phyloP scores from a whole-genome alignment of 2,329 filamentous ascomycete species.

The Diaporthe longicolla region DNA sequence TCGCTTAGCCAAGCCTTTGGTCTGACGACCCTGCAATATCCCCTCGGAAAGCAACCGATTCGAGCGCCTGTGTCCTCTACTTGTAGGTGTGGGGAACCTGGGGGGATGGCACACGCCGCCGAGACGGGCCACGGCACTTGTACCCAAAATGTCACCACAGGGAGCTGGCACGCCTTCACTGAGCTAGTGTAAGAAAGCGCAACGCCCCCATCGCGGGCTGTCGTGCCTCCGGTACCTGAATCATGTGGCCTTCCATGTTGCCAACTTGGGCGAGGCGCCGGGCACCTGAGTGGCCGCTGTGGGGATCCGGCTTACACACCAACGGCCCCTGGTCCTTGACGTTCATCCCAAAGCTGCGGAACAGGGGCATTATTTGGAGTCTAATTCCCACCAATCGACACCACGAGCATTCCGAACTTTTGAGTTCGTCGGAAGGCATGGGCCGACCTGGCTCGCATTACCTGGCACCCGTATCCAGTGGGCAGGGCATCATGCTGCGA shows the following conservation, averaged over 20 bases:
- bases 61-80: not conserved
- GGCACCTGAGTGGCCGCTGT: constrained; percentile 26
- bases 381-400: constrained; percentile 30
- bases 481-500: not conserved
- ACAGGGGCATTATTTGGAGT: not conserved
- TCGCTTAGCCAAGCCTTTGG: not conserved
- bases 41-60: constrained; percentile 2
- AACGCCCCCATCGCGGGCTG: not conserved
- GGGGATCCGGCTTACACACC: not conserved
- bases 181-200: not conserved
- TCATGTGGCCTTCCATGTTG: constrained; percentile 10
- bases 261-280: constrained; percentile 7
- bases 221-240: constrained; percentile 12
- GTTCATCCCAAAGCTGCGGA: constrained; percentile 9
- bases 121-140: constrained; percentile 15
- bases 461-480: not conserved
- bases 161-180: no score
- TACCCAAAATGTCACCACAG: not conserved
- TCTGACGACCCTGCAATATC: not conserved
- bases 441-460: not conserved
- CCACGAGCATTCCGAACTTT: not conserved
- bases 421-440: not conserved
- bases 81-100: not conserved
- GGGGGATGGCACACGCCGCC: not conserved
- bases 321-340: constrained; percentile 5